A percentile compares a stretch with the other conserved stretches of the same genome.
Conservation (phyloP, 2,329 filamentous ascomycete species). For the Lomentospora prolificans region DNA sequence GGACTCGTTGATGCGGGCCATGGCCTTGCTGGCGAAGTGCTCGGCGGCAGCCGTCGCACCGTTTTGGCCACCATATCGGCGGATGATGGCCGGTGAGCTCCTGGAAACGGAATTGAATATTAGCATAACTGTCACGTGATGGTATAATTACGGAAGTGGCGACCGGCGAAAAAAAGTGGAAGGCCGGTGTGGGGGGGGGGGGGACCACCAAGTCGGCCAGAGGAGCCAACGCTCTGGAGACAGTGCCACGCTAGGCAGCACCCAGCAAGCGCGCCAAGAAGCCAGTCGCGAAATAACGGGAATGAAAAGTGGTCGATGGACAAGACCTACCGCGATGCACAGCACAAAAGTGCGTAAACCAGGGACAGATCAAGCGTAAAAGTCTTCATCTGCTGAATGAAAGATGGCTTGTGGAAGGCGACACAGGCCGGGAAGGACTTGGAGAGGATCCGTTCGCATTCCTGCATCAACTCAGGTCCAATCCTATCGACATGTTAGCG, state of each 20-base stretch:
- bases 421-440: conserved; percentile 53
- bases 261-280: conserved; percentile 5
- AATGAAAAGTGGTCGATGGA: conserved; percentile 12
- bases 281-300: conserved; percentile 13
- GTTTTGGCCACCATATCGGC: conserved; percentile 45
- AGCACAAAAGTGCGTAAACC: conserved; percentile 47
- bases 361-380: conserved; percentile 44
- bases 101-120: conserved; percentile 21
- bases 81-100: conserved; percentile 45
- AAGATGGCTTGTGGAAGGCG: conserved; percentile 53
- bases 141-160: background rate
- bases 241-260: conserved; percentile 2
- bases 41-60: conserved; percentile 44
- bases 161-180: conserved; percentile 10
- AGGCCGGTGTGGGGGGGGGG: background rate
- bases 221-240: background rate
- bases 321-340: conserved; percentile 43
- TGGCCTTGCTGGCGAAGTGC: conserved; percentile 48
- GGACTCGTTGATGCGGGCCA: conserved; percentile 46
- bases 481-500: conserved; percentile 26
- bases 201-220: background rate
- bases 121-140: background rate
- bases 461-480: conserved; percentile 46
- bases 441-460: conserved; percentile 51
- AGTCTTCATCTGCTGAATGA: conserved; percentile 50